Evolutionary conservation across 2,329 filamentous ascomycete species (phyloP).

Genomic region (Raffaelea deltoideospora): DNA sequence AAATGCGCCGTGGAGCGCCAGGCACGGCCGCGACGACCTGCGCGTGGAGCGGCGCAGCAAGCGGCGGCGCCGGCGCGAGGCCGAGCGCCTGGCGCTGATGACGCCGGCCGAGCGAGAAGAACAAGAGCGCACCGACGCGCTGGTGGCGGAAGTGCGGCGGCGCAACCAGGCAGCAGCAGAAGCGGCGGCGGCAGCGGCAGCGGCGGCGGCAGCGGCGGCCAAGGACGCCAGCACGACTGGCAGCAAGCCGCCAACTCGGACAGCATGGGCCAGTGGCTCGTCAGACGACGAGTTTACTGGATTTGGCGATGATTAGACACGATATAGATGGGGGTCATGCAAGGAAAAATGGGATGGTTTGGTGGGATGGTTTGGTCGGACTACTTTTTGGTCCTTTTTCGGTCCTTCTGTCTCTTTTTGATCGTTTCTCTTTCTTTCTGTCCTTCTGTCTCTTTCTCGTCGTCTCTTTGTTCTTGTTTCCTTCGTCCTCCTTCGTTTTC

Average conservation of each 20-base stretch:
- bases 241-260: no score
- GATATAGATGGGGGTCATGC: no score
- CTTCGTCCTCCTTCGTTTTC: no score
- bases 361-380: no score
- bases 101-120: slow-evolving; percentile 54
- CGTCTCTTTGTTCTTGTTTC: no score
- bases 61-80: slow-evolving; percentile 32
- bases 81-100: slow-evolving; percentile 47
- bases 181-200: background rate
- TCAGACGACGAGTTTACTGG: slow-evolving; percentile 3
- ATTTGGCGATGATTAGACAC: slow-evolving; percentile 3
- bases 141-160: slow-evolving; percentile 49
- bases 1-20: slow-evolving; percentile 59
- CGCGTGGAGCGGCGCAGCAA: slow-evolving; percentile 25
- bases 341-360: no score
- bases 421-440: no score
- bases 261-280: no score
- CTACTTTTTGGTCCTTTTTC: no score
- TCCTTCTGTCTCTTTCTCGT: no score
- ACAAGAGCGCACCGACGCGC: slow-evolving; percentile 44
- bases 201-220: background rate
- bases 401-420: no score
- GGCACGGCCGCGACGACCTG: slow-evolving; percentile 49
- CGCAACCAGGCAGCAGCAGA: slow-evolving; percentile 28
- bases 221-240: no score